Conservation (phyloP, 1,284 basidiomycete species). For the Trametes sp. region DNA sequence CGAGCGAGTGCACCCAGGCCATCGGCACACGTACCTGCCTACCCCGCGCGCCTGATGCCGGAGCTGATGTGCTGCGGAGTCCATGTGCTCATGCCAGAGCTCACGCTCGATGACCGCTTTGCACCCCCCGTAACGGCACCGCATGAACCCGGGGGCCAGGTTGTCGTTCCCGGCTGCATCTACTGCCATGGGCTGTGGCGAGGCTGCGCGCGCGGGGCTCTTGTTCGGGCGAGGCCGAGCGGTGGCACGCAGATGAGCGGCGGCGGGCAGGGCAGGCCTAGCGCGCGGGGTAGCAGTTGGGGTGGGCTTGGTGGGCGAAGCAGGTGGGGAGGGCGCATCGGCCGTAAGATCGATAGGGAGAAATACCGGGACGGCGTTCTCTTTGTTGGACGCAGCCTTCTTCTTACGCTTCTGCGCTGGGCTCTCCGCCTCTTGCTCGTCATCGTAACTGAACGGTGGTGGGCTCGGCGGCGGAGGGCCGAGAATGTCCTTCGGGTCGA, state of each 20-base stretch:
- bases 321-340: not conserved
- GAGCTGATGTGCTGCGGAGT: not conserved
- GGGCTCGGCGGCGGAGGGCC: not conserved
- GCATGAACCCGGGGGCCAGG: too few relatives aligned
- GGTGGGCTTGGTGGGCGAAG: too few relatives aligned
- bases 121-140: not conserved
- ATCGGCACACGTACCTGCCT: not conserved
- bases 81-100: not conserved
- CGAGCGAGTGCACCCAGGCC: too few relatives aligned
- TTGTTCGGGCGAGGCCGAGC: too few relatives aligned
- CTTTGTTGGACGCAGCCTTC: not conserved
- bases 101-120: not conserved
- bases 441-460: not conserved
- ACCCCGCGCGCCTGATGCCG: not conserved
- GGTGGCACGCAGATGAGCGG: too few relatives aligned
- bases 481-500: not conserved
- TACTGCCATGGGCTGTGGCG: too few relatives aligned
- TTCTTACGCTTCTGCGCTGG: not conserved
- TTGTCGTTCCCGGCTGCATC: too few relatives aligned
- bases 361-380: not conserved
- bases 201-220: too few relatives aligned
- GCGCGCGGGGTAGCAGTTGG: too few relatives aligned
- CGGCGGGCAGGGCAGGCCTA: too few relatives aligned
- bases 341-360: not conserved
- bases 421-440: not conserved